These are phyloP conservation scores for Lentinula lateritia DNA, from an alignment of 768 basidiomycete species.

Conservation along the genomic window DNA sequence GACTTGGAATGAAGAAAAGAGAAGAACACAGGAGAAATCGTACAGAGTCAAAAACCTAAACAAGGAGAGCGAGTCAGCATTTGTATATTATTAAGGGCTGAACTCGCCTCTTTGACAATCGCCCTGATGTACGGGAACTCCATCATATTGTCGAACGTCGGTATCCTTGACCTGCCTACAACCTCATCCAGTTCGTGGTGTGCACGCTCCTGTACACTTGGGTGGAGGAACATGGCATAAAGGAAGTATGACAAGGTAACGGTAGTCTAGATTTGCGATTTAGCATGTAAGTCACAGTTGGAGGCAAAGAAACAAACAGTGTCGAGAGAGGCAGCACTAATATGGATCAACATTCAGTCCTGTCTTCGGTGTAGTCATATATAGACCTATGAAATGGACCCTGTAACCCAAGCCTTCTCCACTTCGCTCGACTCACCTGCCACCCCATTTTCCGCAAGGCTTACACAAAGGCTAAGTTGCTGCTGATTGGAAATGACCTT, in stretches of 20 bases:
- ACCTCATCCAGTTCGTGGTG: constrained; percentile 1
- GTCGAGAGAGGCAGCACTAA: not conserved
- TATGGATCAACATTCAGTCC: not conserved
- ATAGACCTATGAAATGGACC: not conserved
- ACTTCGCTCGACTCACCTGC: not conserved
- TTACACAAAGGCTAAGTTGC: not conserved
- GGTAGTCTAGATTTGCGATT: not conserved
- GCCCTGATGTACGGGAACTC: not conserved
- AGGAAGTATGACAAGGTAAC: not conserved
- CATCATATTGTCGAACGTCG: not conserved
- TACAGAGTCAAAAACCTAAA: not conserved
- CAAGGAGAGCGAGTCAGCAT: not conserved
- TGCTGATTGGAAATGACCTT: not conserved
- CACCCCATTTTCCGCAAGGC: not conserved
- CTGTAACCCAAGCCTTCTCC: not conserved
- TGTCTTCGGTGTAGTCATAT: not conserved
- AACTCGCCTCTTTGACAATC: not conserved
- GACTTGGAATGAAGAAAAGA: too few species aligned
- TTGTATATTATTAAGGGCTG: not conserved
- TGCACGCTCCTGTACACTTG: not conserved
- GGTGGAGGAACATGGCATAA: not conserved
- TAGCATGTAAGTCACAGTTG: not conserved
- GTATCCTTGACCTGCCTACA: not conserved
- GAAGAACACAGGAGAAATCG: too few species aligned
- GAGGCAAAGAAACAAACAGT: not conserved